Evolutionary conservation across 2,329 filamentous ascomycete genomes (phyloP).

Genomic region (Diaporthe humulicola): DNA sequence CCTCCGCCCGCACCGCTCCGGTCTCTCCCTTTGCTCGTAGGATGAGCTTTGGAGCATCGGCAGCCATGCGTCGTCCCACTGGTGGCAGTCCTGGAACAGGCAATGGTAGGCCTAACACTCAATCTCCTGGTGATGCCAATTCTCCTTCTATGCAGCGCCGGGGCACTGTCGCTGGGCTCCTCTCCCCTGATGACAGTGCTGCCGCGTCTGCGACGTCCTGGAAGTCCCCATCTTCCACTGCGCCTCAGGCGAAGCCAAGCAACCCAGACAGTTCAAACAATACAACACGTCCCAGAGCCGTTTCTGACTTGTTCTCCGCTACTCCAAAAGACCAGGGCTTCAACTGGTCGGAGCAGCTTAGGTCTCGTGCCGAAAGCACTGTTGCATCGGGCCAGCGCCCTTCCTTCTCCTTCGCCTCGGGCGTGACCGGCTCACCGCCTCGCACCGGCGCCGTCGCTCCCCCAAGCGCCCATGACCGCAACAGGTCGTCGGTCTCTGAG

Average conservation of each 20-base stretch:
- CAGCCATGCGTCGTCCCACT: slow-evolving; percentile 74
- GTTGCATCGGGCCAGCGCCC: slow-evolving; percentile 67
- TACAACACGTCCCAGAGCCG: slow-evolving; percentile 67
- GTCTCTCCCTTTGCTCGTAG: slow-evolving; percentile 84
- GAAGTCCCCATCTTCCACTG: slow-evolving; percentile 46
- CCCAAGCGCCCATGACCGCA: slow-evolving; percentile 68
- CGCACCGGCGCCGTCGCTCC: slow-evolving; percentile 46
- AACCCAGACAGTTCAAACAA: slow-evolving; percentile 76
- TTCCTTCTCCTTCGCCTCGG: slow-evolving; percentile 69
- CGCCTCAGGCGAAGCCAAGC: slow-evolving; percentile 51
- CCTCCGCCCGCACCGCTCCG: slow-evolving; percentile 69
- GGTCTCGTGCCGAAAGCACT: slow-evolving; percentile 88
- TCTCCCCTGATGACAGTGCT: slow-evolving; percentile 50
- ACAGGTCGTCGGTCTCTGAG: slow-evolving; percentile 80
- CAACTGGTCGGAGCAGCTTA: slow-evolving; percentile 97
- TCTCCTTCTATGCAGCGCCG: slow-evolving; percentile 50
- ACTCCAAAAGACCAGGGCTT: slow-evolving; percentile 87
- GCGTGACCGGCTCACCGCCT: slow-evolving; percentile 57
- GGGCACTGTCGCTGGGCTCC: slow-evolving; percentile 40
- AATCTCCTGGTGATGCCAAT: slow-evolving; percentile 46
- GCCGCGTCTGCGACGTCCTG: slow-evolving; percentile 46
- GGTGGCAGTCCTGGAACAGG: slow-evolving; percentile 69
- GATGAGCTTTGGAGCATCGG: slow-evolving; percentile 85
- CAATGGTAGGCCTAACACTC: slow-evolving; percentile 70
- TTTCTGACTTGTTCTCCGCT: slow-evolving; percentile 74